Evolutionary conservation across 352 stramenopile genomes (phyloP).

Genomic region (Pythium rishiriense): DNA sequence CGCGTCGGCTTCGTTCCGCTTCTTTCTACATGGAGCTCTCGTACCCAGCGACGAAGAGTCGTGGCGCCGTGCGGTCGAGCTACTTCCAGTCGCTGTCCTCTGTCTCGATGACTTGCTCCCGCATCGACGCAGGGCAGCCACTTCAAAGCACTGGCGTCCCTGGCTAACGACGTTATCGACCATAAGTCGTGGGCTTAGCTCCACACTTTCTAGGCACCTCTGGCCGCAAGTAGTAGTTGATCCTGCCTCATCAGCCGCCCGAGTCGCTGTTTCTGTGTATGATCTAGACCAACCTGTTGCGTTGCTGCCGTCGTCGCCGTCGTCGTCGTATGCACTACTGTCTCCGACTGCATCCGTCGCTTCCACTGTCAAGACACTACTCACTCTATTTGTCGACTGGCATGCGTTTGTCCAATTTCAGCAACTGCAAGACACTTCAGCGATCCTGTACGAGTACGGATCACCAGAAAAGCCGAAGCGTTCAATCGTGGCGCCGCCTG

Average conservation of each 20-base stretch:
- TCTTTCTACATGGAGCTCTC: conserved; percentile 1
- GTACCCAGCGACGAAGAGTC: conserved; percentile 15
- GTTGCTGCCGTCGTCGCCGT: background rate
- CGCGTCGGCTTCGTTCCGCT: conserved; percentile 11
- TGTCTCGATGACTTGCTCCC: conserved; percentile 1
- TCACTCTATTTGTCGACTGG: conserved; percentile 45
- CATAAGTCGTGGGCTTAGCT: background rate
- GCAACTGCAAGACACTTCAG: conserved; percentile 41
- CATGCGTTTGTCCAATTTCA: conserved; percentile 51
- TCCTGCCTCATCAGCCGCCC: background rate
- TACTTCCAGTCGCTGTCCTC: conserved; percentile 17
- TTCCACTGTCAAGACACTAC: conserved; percentile 11
- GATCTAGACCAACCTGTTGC: conserved; percentile 11
- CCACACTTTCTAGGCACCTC: background rate
- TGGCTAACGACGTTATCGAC: conserved; percentile 2
- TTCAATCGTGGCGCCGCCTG: background rate
- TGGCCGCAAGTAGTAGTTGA: background rate
- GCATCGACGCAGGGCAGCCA: background rate
- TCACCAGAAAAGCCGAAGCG: conserved; percentile 4
- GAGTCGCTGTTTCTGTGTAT: conserved; percentile 6
- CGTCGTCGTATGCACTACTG: background rate
- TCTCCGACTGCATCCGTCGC: background rate
- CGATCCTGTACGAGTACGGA: conserved; percentile 31
- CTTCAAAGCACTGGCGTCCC: background rate
- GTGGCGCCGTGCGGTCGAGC: conserved; percentile 2